phyloP scores from a whole-genome alignment of 495 filamentous ascomycete genomes.

The Apodospora peruviana region DNA sequence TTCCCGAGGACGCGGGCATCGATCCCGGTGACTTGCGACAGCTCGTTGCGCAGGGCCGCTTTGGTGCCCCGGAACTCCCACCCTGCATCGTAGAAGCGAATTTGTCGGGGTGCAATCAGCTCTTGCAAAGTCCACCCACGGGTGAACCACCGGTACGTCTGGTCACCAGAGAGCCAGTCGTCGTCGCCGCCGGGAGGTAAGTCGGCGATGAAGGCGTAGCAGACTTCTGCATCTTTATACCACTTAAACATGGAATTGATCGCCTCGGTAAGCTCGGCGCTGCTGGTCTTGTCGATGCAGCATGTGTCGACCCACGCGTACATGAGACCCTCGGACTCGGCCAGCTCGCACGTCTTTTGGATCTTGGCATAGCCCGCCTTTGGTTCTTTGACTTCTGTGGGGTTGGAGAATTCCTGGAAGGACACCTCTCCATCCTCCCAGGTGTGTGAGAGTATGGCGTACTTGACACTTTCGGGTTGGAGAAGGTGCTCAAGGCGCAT shows the following conservation, averaged over 20 bases:
- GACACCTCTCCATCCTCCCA: conserved; percentile 27
- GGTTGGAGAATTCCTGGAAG: conserved; percentile 18
- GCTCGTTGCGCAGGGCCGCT: background rate
- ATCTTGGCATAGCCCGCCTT: conserved; percentile 18
- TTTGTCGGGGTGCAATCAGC: conserved; percentile 24
- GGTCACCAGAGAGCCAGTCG: background rate
- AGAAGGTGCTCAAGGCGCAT: conserved; percentile 27
- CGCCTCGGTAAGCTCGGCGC: conserved; percentile 34
- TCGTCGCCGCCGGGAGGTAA: background rate
- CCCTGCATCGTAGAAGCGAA: conserved; percentile 26
- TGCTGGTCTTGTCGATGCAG: conserved; percentile 40
- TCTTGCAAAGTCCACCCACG: conserved; percentile 39
- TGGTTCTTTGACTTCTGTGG: background rate
- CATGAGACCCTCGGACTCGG: conserved; percentile 9
- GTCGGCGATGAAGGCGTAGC: conserved; percentile 27
- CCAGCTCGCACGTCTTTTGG: conserved; percentile 20
- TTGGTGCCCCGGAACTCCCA: conserved; percentile 20
- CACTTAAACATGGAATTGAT: conserved; percentile 47
- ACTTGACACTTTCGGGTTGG: conserved; percentile 13
- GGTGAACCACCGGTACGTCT: conserved; percentile 25
- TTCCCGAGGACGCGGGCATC: background rate
- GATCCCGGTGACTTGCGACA: conserved; percentile 7
- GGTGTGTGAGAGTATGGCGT: conserved; percentile 35
- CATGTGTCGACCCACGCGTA: conserved; percentile 41
- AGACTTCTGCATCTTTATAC: conserved; percentile 24